Base-by-base conservation (phyloP, 2,329 filamentous ascomycete genomes). In the Myriosclerotinia curreyana region DNA sequence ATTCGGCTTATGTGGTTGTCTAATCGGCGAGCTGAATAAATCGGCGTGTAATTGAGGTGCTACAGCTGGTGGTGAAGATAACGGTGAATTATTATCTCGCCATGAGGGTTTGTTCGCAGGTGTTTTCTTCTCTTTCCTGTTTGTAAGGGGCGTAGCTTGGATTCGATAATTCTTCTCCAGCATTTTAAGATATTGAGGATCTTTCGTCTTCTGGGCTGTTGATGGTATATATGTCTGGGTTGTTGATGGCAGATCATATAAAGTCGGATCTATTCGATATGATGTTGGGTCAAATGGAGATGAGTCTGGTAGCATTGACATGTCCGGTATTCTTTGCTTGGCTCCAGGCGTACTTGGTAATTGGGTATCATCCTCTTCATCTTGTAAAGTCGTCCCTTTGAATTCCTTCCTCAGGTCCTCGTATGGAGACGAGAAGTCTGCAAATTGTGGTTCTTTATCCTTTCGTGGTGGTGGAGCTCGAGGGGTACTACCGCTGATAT, bases 141-240 rank as follows among this genome's bases (percentile, higher is more conserved):
- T 67, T 12, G 81, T 88, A 69, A 95, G 87, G 0, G 95, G 95
- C 12, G 95, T 99, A 7, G 94, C 92, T 76, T 96, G 91, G 31
- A 99, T 83, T 40, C 94, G 91, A 79, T 96, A 99, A 65, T 90
- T 97, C 77, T 96, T 97, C 80, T 98, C 93, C 6, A 96, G 85
- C n/a, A 98, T 82, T 65, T 90, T 90, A 75, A 98, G 94, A 49
- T 99, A 83, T 11, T 98, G 81, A 3, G 91, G 90, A 73, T 97
- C 92, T 66, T 86, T 84, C 71, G 77, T 76, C 80, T 46, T 64
- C 25, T 52, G 54, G 6, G 55, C 54, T 12, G 61, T 58, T n/a
- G 54, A 60, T 51, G 54, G 53, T 25, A 64, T 34, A 11, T 53
- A 53, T 20, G 46, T 50, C 67, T 58, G 66, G 62, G 40, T 69